phyloP scores from a whole-genome alignment of 169 alveolate genomes.

The Plasmodium gallinaceum region DNA sequence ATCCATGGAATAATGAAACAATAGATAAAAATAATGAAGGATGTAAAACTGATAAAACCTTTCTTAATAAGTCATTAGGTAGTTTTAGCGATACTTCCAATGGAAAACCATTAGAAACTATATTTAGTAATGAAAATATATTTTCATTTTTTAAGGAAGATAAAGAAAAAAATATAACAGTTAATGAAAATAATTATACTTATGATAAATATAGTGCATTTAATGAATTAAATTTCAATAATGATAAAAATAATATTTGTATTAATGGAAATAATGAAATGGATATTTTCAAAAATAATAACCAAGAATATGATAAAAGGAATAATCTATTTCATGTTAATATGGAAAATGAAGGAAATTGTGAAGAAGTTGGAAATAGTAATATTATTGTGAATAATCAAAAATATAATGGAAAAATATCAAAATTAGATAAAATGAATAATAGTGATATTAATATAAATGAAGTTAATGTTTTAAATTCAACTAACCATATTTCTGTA shows the following conservation, averaged over 20 bases:
- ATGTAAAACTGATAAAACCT: not conserved
- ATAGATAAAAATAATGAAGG: conserved; percentile 6
- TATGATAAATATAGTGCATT: conserved; percentile 62
- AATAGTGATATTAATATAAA: too few species aligned
- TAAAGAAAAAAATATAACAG: not conserved
- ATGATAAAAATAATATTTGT: conserved; percentile 3
- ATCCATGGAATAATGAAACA: conserved; percentile 76
- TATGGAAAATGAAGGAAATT: too few species aligned
- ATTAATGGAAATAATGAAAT: not conserved
- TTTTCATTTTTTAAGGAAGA: conserved; percentile 45
- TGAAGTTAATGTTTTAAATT: too few species aligned
- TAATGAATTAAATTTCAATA: conserved; percentile 55
- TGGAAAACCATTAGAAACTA: not conserved
- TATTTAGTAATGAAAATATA: conserved; percentile 30
- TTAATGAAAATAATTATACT: not conserved
- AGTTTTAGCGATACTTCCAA: not conserved
- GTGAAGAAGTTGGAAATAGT: too few species aligned
- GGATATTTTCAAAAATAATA: not conserved
- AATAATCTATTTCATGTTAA: too few species aligned
- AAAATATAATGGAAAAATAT: not conserved
- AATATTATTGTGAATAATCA: not conserved
- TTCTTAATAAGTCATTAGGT: conserved; percentile 6
- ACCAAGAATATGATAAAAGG: not conserved
- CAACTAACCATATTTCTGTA: too few species aligned
- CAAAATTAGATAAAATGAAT: too few species aligned